A percentile compares a stretch with the other conserved stretches of the same genome.
These are phyloP conservation scores for Truncatella angustata DNA, from an alignment of 2,329 filamentous ascomycete species.

Conservation along the genomic window DNA sequence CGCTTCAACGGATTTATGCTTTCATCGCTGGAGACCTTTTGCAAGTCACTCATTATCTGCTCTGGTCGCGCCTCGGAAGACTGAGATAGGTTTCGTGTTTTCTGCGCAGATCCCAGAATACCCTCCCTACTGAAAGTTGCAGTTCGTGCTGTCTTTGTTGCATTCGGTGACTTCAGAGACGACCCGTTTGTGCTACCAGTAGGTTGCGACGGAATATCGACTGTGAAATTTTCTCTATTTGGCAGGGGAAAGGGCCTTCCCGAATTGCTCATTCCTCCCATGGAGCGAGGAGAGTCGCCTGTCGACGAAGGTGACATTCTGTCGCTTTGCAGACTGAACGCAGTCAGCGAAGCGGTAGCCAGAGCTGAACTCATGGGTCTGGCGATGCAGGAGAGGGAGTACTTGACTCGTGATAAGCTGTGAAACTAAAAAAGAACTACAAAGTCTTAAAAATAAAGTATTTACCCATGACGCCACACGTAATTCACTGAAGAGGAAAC, in stretches of 20 bases:
- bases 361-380: background rate
- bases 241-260: constrained; percentile 43
- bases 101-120: constrained; percentile 52
- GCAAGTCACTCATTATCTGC: constrained; percentile 40
- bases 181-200: constrained; percentile 37
- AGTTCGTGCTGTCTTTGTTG: constrained; percentile 45
- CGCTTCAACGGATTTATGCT: constrained; percentile 53
- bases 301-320: constrained; percentile 54
- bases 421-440: background rate
- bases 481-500: background rate
- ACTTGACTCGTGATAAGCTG: background rate
- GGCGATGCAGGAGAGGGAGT: background rate
- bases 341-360: constrained; percentile 19
- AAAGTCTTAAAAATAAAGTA: constrained; percentile 2
- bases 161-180: constrained; percentile 50
- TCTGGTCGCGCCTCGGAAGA: constrained; percentile 48
- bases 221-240: constrained; percentile 45
- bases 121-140: constrained; percentile 53
- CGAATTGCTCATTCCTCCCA: constrained; percentile 33
- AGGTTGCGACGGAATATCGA: constrained; percentile 48
- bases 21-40: constrained; percentile 50
- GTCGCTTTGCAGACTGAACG: constrained; percentile 21
- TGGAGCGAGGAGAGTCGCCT: constrained; percentile 50
- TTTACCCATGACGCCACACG: constrained; percentile 9
- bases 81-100: constrained; percentile 54